Conservation (phyloP, 257 asterid genomes). For the Scutellaria galericulata region DNA sequence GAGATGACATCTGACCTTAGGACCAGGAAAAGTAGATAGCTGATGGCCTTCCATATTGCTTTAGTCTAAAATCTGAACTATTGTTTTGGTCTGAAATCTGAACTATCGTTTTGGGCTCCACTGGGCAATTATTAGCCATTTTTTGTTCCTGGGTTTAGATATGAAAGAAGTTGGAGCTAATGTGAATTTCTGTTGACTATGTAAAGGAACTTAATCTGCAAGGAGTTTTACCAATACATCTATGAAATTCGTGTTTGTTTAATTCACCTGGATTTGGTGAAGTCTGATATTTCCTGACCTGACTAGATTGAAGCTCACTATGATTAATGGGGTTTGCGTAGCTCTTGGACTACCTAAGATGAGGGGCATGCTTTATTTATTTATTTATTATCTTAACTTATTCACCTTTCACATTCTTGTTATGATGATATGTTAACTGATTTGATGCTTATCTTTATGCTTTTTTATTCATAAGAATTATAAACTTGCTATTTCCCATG, state of each 20-base stretch:
- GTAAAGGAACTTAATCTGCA: neutral
- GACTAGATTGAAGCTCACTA: neutral
- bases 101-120: neutral
- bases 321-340: neutral
- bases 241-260: conserved; percentile 7
- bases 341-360: conserved; percentile 13
- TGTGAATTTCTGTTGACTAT: neutral
- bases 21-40: conserved; percentile 13
- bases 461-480: neutral
- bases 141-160: neutral
- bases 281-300: conserved; percentile 21
- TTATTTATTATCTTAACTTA: neutral
- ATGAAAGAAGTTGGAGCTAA: conserved; percentile 20
- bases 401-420: conserved; percentile 3
- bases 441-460: neutral
- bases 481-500: neutral
- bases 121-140: conserved; percentile 9
- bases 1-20: conserved; percentile 22
- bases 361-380: neutral
- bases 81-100: no score
- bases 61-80: neutral
- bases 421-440: neutral
- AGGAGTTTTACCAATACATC: neutral
- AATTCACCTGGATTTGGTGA: conserved; percentile 6
- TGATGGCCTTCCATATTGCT: neutral